Evolutionary conservation across 441 rosid genomes (phyloP).

Genomic region (Euphorbia corollata): DNA sequence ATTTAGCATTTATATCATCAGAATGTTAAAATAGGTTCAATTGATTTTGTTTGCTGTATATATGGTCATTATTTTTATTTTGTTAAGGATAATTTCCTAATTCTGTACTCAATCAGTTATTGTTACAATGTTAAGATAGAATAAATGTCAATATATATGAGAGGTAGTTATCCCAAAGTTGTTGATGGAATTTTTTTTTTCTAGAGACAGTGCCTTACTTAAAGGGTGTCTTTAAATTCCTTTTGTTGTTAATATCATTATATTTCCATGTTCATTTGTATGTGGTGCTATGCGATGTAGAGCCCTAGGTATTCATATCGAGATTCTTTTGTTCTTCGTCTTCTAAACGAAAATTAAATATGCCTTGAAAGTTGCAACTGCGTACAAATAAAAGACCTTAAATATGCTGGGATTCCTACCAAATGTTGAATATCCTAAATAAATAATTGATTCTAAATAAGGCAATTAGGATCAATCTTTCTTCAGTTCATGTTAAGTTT

Average conservation of each 20-base stretch:
- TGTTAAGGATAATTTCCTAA: not conserved
- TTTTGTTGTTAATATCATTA: not conserved
- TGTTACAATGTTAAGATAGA: not conserved
- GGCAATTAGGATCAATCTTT: not conserved
- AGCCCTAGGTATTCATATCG: not conserved
- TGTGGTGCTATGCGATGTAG: not conserved
- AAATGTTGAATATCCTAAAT: not conserved
- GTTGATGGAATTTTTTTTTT: not conserved
- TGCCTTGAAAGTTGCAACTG: not conserved
- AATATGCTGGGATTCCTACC: not conserved
- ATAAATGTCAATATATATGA: not conserved
- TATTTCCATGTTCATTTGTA: not conserved
- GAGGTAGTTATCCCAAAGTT: not conserved
- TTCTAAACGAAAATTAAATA: not conserved
- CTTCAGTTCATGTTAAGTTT: too few species aligned
- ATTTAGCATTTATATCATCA: not conserved
- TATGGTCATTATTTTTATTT: not conserved
- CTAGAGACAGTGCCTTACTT: not conserved
- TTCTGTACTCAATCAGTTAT: not conserved
- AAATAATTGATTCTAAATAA: not conserved
- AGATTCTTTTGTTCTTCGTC: not conserved
- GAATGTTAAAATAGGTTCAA: not conserved
- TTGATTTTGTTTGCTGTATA: not conserved
- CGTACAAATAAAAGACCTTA: not conserved
- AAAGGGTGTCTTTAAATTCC: constrained; percentile 1